A percentile compares a stretch with the other conserved stretches of the same genome.
These are phyloP conservation scores for Suhomyces coccinellae DNA, from an alignment of 1,139 yeast genomes.

Conservation along the genomic window DNA sequence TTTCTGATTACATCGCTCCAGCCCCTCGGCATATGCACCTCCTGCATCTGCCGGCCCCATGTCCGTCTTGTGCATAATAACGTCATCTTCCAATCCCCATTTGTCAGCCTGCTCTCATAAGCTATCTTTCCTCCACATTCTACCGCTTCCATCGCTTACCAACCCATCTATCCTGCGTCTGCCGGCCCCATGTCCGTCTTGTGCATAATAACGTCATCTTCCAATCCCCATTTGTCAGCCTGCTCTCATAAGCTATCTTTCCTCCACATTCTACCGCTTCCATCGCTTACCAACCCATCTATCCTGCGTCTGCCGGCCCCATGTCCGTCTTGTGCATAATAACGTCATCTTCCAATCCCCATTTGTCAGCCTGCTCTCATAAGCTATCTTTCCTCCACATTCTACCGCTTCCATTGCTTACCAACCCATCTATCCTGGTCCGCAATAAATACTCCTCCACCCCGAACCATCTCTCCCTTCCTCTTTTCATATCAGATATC, in stretches of 20 bases:
- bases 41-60: neutral
- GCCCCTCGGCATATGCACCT: neutral
- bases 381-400: neutral
- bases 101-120: no score
- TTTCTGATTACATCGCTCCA: no score
- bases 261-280: neutral
- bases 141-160: neutral
- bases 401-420: neutral
- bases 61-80: neutral
- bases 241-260: neutral
- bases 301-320: neutral
- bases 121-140: neutral
- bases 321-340: neutral
- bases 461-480: neutral
- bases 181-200: neutral
- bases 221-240: no score
- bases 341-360: no score
- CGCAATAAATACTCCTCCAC: neutral
- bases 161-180: neutral
- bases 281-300: neutral
- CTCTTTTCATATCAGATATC: neutral
- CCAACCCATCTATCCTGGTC: no score
- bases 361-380: no score
- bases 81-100: no score
- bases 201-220: neutral